Conservation (phyloP, 768 basidiomycete species). For the Amylocystis lapponica region DNA sequence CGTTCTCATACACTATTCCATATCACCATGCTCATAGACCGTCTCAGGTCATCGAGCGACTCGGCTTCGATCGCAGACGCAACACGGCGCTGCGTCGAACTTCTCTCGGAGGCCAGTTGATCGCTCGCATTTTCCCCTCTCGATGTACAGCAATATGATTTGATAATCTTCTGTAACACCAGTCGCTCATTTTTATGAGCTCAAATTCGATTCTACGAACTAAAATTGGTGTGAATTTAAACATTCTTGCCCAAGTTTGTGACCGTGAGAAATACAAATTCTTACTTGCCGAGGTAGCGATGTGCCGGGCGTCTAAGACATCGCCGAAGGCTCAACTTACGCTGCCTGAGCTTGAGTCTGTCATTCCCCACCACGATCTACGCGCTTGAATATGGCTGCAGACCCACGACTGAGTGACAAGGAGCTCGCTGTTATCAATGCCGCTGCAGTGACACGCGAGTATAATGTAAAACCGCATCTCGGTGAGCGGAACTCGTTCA, state of each 20-base stretch:
- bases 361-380: no score
- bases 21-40: slow-evolving; percentile 18
- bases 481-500: slow-evolving; percentile 39
- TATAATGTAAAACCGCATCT: slow-evolving; percentile 87
- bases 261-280: slow-evolving; percentile 12
- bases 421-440: slow-evolving; percentile 77
- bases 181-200: no score
- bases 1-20: slow-evolving; percentile 17
- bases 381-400: slow-evolving; percentile 30
- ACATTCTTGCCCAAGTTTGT: background rate
- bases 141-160: no score
- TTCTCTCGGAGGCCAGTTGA: slow-evolving; percentile 21
- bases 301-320: no score
- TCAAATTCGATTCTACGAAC: no score
- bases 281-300: no score
- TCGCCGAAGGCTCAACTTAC: no score
- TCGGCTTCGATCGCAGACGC: slow-evolving; percentile 32
- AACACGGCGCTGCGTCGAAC: slow-evolving; percentile 35
- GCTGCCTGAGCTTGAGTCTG: no score
- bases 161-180: no score
- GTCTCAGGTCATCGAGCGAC: slow-evolving; percentile 44
- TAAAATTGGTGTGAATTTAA: no score
- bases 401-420: slow-evolving; percentile 62
- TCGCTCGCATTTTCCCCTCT: no score
- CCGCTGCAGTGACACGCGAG: slow-evolving; percentile 83